Percentiles rank a stretch among this genome's conserved stretches.
phyloP scores from a whole-genome alignment of 2,329 filamentous ascomycete genomes.

The Simplicillium sp. region DNA sequence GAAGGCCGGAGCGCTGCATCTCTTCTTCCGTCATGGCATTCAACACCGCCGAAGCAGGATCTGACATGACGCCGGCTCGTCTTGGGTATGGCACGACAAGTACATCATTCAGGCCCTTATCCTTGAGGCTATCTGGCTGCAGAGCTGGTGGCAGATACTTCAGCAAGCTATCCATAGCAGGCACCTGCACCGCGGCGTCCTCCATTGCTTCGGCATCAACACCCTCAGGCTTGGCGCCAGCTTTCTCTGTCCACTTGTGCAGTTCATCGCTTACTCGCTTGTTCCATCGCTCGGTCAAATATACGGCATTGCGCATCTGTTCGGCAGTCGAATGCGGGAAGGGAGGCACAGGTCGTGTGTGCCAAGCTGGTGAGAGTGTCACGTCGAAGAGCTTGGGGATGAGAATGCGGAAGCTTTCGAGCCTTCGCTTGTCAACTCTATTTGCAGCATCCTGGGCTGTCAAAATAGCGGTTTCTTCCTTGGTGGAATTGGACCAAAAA shows the following conservation, averaged over 20 bases:
- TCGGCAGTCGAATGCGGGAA: constrained; percentile 37
- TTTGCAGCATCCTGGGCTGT: constrained; percentile 13
- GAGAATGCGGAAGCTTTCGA: constrained; percentile 38
- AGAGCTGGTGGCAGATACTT: constrained; percentile 9
- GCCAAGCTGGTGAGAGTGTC: constrained; percentile 44
- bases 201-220: constrained; percentile 13
- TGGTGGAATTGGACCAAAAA: constrained; percentile 22
- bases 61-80: constrained; percentile 32
- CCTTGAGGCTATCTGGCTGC: constrained; percentile 8
- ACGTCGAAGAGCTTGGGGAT: constrained; percentile 44
- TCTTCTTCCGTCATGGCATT: constrained; percentile 38
- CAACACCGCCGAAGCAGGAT: constrained; percentile 28
- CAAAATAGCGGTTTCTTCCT: constrained; percentile 15
- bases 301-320: constrained; percentile 43
- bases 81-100: constrained; percentile 23
- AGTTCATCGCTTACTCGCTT: constrained; percentile 27
- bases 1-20: constrained; percentile 29
- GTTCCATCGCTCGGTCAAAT: constrained; percentile 43
- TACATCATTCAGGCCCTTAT: constrained; percentile 1
- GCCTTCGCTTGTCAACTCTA: constrained; percentile 16
- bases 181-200: constrained; percentile 6
- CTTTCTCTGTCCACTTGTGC: constrained; percentile 31
- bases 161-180: constrained; percentile 6
- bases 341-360: constrained; percentile 30
- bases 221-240: constrained; percentile 30